Percentiles rank a stretch among this genome's conserved stretches.
Conservation (phyloP, 805 yeast genomes). For the Zygotorulaspora chibaensis region DNA sequence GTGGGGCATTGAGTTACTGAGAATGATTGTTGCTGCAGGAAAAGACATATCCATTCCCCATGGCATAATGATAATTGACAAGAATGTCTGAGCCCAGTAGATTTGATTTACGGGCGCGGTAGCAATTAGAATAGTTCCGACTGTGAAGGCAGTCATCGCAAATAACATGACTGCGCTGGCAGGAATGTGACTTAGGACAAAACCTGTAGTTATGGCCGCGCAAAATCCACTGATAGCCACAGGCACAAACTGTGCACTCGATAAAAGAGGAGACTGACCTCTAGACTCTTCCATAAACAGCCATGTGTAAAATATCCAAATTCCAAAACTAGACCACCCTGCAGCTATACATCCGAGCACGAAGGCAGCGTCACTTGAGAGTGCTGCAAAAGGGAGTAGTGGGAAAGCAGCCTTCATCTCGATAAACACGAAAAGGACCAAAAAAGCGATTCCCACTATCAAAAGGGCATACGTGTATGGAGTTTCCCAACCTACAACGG, state of each 20-base stretch:
- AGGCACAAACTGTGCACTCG: slow-evolving; percentile 42
- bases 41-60: slow-evolving; percentile 69
- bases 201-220: slow-evolving; percentile 49
- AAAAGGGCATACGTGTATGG: slow-evolving; percentile 51
- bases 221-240: slow-evolving; percentile 45
- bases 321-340: slow-evolving; percentile 68
- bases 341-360: slow-evolving; percentile 45
- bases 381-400: slow-evolving; percentile 44
- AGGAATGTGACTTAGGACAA: slow-evolving; percentile 38
- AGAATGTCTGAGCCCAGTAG: slow-evolving; percentile 53
- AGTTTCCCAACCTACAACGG: slow-evolving; percentile 54
- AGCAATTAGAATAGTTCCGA: slow-evolving; percentile 45
- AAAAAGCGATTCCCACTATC: slow-evolving; percentile 41
- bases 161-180: slow-evolving; percentile 44
- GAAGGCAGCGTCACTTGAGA: slow-evolving; percentile 42
- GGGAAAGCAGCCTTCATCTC: slow-evolving; percentile 47
- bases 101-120: slow-evolving; percentile 50
- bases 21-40: slow-evolving; percentile 59
- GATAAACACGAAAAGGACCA: slow-evolving; percentile 40
- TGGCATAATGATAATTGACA: slow-evolving; percentile 46
- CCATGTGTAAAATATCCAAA: slow-evolving; percentile 57
- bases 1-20: slow-evolving; percentile 50
- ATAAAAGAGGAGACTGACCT: slow-evolving; percentile 39
- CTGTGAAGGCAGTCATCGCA: slow-evolving; percentile 46
- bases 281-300: slow-evolving; percentile 44